phyloP scores from a whole-genome alignment of 2,329 filamentous ascomycete genomes.

The Aspergillus arachidicola region DNA sequence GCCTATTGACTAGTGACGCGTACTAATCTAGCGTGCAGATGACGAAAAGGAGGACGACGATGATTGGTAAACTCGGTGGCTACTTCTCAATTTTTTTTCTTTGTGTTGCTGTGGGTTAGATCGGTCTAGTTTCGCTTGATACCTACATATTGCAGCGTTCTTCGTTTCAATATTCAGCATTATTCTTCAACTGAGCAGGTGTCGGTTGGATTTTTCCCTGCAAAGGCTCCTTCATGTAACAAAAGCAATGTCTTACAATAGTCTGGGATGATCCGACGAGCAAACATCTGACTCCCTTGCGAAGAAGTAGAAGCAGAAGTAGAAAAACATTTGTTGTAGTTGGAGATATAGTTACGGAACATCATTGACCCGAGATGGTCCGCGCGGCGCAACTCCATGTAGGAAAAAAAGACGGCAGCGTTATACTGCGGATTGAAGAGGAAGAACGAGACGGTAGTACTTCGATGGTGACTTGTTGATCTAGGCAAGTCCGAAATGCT shows the following conservation, averaged over 20 bases:
- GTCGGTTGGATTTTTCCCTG: neutral
- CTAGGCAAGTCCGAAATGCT: slow-evolving; percentile 37
- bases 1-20: neutral
- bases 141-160: slow-evolving; percentile 15
- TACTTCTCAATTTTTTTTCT: neutral
- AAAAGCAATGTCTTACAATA: neutral
- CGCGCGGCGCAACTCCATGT: slow-evolving; percentile 8
- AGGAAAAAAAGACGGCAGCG: slow-evolving; percentile 11
- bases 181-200: neutral
- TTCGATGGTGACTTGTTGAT: slow-evolving; percentile 11
- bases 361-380: slow-evolving; percentile 13
- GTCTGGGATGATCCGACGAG: neutral
- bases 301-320: neutral
- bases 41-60: slow-evolving; percentile 51
- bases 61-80: slow-evolving; percentile 42
- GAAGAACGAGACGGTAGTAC: slow-evolving; percentile 6
- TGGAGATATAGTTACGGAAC: slow-evolving; percentile 11
- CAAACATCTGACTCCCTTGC: neutral
- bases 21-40: slow-evolving; percentile 39
- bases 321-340: neutral
- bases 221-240: neutral
- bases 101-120: slow-evolving; percentile 12
- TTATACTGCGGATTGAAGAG: neutral
- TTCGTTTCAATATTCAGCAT: slow-evolving; percentile 10
- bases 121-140: slow-evolving; percentile 19